These are phyloP conservation scores for Ambrosia artemisiifolia DNA, from an alignment of 129 eudicot genomes.

Conservation along the genomic window DNA sequence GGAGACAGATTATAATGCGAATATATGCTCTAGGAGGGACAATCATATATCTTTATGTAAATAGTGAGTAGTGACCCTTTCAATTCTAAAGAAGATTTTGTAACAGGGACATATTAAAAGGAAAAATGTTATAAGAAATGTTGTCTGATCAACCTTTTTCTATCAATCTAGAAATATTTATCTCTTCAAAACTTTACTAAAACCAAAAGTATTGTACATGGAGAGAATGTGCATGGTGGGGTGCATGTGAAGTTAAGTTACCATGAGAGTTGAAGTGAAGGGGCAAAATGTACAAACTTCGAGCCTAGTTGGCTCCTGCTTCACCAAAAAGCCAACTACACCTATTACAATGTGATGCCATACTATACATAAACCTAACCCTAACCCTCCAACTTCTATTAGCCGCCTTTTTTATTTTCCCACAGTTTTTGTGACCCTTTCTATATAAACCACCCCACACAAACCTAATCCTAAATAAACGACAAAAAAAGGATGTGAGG, in stretches of 20 bases:
- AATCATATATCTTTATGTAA: no score
- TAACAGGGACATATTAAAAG: no score
- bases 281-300: conserved; percentile 2
- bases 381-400: conserved; percentile 11
- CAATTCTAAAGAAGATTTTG: no score
- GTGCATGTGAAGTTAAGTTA: conserved; percentile 10
- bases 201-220: not conserved
- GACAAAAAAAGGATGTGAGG: conserved; percentile 10
- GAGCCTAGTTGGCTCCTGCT: conserved; percentile 6
- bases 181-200: not conserved
- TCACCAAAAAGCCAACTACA: conserved; percentile 19
- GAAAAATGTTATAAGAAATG: no score
- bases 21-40: no score
- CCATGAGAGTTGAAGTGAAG: not conserved
- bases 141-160: no score
- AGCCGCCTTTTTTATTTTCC: conserved; percentile 22
- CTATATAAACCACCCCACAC: not conserved
- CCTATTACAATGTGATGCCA: conserved; percentile 10
- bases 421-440: conserved; percentile 1
- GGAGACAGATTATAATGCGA: no score
- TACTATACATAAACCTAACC: not conserved
- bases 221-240: not conserved
- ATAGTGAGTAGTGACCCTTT: no score
- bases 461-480: conserved; percentile 3
- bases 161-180: not conserved